Evolutionary conservation across 192 early-diverging fungal genomes (phyloP).

Genomic region (Chytriomyces hyalinus): DNA sequence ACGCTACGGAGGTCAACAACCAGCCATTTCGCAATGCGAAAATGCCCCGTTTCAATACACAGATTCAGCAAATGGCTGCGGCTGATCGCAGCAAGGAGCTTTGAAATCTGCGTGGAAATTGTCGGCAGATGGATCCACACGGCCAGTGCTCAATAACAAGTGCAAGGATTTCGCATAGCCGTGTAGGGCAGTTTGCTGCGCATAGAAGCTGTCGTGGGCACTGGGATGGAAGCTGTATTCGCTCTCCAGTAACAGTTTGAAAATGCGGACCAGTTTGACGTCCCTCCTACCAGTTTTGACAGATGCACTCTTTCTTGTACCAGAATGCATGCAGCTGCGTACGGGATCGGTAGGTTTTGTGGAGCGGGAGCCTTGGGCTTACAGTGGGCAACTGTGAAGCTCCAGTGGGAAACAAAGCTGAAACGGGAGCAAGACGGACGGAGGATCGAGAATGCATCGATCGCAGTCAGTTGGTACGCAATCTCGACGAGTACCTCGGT

Average conservation of each 20-base stretch:
- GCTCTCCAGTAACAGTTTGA: background rate
- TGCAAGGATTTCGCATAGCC: background rate
- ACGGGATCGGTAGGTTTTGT: background rate
- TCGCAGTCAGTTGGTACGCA: background rate
- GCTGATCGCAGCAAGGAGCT: too few relatives aligned
- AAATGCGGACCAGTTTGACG: background rate
- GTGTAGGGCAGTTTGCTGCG: conserved; percentile 1
- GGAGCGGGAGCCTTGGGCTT: too few relatives aligned
- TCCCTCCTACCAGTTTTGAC: background rate
- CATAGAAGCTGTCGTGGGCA: background rate
- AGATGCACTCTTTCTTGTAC: background rate
- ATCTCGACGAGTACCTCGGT: background rate
- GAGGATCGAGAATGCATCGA: background rate
- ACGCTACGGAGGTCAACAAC: background rate
- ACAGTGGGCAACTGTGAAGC: too few relatives aligned
- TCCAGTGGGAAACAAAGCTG: background rate
- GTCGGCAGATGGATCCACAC: background rate
- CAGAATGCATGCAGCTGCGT: background rate
- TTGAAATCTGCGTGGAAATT: too few relatives aligned
- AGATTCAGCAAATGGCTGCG: background rate
- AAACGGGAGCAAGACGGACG: background rate
- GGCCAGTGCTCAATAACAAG: background rate
- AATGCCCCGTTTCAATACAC: background rate
- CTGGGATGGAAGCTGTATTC: background rate
- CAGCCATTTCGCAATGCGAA: background rate